Conservation (phyloP, 768 basidiomycete species). For the Gelatoporia subvermispora region DNA sequence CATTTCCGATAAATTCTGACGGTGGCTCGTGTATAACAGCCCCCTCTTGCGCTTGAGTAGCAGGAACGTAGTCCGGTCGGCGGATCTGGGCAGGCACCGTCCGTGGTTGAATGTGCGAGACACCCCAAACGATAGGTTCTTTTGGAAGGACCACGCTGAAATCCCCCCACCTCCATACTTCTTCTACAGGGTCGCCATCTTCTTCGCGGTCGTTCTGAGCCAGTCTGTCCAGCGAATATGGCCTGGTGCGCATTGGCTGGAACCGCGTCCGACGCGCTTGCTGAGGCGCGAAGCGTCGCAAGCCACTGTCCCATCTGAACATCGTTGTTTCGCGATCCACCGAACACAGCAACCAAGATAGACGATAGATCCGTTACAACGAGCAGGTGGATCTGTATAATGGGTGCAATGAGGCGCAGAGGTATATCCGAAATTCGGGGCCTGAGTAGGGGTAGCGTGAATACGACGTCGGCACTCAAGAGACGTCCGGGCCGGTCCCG, state of each 20-base stretch:
- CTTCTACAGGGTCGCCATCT: conserved; percentile 11
- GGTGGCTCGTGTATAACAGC: background rate
- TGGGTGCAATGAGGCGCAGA: too few relatives aligned
- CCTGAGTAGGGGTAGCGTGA: too few relatives aligned
- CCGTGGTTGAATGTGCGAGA: conserved; percentile 53
- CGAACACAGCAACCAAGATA: background rate
- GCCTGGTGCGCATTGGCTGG: background rate
- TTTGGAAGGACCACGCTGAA: conserved; percentile 62
- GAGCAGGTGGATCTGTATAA: too few relatives aligned
- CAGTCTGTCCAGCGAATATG: background rate
- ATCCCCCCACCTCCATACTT: conserved; percentile 34
- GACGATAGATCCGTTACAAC: too few relatives aligned
- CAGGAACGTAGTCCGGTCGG: conserved; percentile 50
- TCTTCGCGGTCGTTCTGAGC: background rate
- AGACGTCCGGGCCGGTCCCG: too few relatives aligned
- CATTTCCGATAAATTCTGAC: background rate
- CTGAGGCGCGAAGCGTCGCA: too few relatives aligned
- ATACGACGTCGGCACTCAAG: too few relatives aligned
- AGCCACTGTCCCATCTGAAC: background rate
- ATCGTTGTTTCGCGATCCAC: background rate
- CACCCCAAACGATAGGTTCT: conserved; percentile 62
- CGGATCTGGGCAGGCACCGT: conserved; percentile 51
- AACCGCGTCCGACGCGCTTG: background rate
- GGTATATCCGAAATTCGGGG: too few relatives aligned
- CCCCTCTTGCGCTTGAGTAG: background rate